Evolutionary conservation across 768 basidiomycete genomes (phyloP).

Genomic region (Hericium coralloides): DNA sequence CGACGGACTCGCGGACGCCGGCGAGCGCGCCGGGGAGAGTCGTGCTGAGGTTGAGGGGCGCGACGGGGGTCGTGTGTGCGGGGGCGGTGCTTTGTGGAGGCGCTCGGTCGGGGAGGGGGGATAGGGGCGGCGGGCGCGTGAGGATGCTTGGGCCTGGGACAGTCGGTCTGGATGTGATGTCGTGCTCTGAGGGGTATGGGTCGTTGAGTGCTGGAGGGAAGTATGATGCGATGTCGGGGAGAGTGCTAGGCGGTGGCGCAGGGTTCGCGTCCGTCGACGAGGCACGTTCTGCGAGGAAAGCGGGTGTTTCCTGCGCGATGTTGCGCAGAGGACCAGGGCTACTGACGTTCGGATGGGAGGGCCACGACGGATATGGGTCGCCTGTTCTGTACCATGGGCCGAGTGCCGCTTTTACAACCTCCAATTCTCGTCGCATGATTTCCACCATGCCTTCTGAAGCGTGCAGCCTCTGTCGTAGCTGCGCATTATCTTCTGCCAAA

Average conservation of each 20-base stretch:
- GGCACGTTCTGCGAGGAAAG: neutral
- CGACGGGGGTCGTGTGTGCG: neutral
- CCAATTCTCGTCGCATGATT: constrained; percentile 47
- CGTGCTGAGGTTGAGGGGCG: neutral
- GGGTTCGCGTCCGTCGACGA: neutral
- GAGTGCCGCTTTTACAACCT: constrained; percentile 42
- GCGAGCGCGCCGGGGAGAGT: constrained; percentile 3
- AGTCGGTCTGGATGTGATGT: neutral
- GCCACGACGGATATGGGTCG: neutral
- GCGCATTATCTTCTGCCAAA: constrained; percentile 55
- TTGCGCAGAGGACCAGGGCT: neutral
- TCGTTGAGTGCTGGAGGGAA: constrained; percentile 7
- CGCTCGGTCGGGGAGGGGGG: neutral
- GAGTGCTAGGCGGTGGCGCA: neutral
- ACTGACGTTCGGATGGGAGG: neutral
- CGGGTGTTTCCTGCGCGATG: neutral
- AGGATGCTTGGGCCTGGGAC: neutral
- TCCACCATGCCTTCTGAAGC: constrained; percentile 48
- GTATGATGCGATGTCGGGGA: constrained; percentile 11
- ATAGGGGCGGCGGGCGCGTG: neutral
- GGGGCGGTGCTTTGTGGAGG: neutral
- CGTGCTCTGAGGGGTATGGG: neutral
- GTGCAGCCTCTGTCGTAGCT: constrained; percentile 50
- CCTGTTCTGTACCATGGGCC: constrained; percentile 55
- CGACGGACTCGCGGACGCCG: constrained; percentile 7